Conservation (phyloP, 2,329 filamentous ascomycete genomes). For the Didymella exigua region DNA sequence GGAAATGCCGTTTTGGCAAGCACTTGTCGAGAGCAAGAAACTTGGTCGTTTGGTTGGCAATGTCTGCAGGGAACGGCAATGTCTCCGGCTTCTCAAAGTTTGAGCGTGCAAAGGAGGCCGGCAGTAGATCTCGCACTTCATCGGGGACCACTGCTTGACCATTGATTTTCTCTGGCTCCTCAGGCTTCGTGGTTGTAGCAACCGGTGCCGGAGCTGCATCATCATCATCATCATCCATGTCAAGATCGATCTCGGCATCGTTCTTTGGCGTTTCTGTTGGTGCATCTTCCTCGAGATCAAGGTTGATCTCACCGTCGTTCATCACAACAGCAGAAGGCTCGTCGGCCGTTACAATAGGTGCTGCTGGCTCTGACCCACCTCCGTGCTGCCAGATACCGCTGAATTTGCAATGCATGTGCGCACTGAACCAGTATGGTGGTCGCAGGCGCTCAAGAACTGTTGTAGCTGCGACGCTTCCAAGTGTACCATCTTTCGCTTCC, state of each 20-base stretch:
- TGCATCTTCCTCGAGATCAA: conserved; percentile 62
- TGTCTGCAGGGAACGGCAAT: conserved; percentile 69
- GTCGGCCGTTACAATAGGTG: conserved; percentile 2
- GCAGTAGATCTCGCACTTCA: conserved; percentile 73
- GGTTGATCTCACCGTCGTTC: conserved; percentile 65
- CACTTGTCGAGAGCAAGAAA: conserved; percentile 96
- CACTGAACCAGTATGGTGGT: conserved; percentile 85
- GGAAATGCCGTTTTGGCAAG: conserved; percentile 75
- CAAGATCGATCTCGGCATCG: conserved; percentile 48
- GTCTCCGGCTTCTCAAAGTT: conserved; percentile 22
- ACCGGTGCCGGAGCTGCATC: conserved; percentile 12
- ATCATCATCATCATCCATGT: conserved; percentile 49
- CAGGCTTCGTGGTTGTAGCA: conserved; percentile 8
- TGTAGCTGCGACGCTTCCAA: conserved; percentile 81
- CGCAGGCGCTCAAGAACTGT: conserved; percentile 81
- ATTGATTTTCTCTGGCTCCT: conserved; percentile 14
- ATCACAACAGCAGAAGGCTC: conserved; percentile 31
- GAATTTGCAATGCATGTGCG: conserved; percentile 91
- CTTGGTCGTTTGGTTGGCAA: conserved; percentile 77
- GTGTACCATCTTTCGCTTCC: conserved; percentile 74
- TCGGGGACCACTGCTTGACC: conserved; percentile 57
- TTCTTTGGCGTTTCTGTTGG: conserved; percentile 33
- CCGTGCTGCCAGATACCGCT: conserved; percentile 64
- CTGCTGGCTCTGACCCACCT: conserved; percentile 33
- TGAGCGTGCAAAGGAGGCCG: conserved; percentile 69